Evolutionary conservation across 2,329 filamentous ascomycete species (phyloP), one percentile per base, ranked within the genome.

Genomic region (Ascochyta clinopodiicola): DNA sequence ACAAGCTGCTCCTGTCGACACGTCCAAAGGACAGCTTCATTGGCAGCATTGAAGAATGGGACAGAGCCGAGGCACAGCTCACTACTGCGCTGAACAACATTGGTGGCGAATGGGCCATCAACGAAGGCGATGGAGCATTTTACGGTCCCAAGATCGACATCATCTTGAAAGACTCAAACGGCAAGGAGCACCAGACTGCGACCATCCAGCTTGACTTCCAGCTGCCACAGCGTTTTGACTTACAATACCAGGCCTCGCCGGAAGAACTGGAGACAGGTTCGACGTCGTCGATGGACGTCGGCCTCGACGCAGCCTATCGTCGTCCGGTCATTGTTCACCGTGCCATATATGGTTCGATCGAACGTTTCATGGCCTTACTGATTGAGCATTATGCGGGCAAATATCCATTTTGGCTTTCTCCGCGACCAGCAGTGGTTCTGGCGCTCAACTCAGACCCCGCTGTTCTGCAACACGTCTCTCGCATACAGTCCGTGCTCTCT

Each of bases 101-200:
- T 13, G 88, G 87, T 9, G 84, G 86, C 64, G 77, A 83, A 32
- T 96, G 91, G 90, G 84, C 82, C 2, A 64, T 94, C 53, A 94
- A 92, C 60, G 84, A 88, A 66, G 91, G 91, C 10, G 92, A 96
- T 57, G 92, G 92, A 13, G 92, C 92, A 4, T 96, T 96, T 70
- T 96, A 96, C 68, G 92, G 92, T 0, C 92, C 92, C 29, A 96
- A 96, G 78, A 96, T 96, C 61, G 92, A 96, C 69, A 90, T 96
- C 39, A 86, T 96, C 35, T 77, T 96, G 40, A 86, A 84, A 57
- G 92, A 96, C 70, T 88, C 88, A 1, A 67, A 72, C 9, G 91
- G 90, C 7, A 96, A 94, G 70, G 90, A 92, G 67, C 92, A 96
- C 70, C 92, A 96, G 72, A 91, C 92, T 2, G 92, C 91, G 3